These are phyloP conservation scores for Leccinum longicurvipes DNA, from an alignment of 768 basidiomycete genomes.

Conservation along the genomic window DNA sequence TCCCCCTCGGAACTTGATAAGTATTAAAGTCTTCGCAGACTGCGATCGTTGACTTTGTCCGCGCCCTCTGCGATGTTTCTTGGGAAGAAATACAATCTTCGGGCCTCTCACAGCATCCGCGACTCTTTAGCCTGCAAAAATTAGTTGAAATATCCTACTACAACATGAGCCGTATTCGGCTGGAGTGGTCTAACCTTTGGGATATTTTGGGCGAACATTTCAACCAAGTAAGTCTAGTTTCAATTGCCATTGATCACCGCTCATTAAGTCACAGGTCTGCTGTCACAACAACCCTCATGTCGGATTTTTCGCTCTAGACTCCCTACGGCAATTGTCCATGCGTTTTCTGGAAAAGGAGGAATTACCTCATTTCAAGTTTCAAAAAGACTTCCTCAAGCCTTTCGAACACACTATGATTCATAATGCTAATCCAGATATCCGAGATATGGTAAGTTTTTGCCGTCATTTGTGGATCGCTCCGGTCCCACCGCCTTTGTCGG, in stretches of 20 bases:
- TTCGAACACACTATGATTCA: conserved; percentile 98
- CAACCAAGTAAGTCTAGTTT: conserved; percentile 67
- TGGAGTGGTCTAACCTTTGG: conserved; percentile 99
- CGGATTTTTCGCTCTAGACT: conserved; percentile 94
- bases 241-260: not conserved
- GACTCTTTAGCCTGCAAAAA: conserved; percentile 96
- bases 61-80: conserved; percentile 92
- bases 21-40: conserved; percentile 47
- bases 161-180: conserved; percentile 96
- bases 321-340: conserved; percentile 95
- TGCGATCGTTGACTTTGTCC: conserved; percentile 97
- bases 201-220: conserved; percentile 98
- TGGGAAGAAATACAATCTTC: conserved; percentile 99
- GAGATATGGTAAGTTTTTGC: conserved; percentile 77
- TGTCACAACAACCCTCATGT: conserved; percentile 98
- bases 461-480: not conserved
- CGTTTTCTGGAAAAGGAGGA: conserved; percentile 99
- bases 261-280: conserved; percentile 65
- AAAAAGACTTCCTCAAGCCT: conserved; percentile 97
- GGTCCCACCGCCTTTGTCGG: not conserved
- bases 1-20: not conserved
- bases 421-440: conserved; percentile 91
- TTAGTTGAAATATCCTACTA: conserved; percentile 99
- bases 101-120: conserved; percentile 87
- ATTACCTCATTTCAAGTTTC: conserved; percentile 96